These are phyloP conservation scores for Blastobotrys muscicola DNA, from an alignment of 805 yeast species.

Conservation along the genomic window DNA sequence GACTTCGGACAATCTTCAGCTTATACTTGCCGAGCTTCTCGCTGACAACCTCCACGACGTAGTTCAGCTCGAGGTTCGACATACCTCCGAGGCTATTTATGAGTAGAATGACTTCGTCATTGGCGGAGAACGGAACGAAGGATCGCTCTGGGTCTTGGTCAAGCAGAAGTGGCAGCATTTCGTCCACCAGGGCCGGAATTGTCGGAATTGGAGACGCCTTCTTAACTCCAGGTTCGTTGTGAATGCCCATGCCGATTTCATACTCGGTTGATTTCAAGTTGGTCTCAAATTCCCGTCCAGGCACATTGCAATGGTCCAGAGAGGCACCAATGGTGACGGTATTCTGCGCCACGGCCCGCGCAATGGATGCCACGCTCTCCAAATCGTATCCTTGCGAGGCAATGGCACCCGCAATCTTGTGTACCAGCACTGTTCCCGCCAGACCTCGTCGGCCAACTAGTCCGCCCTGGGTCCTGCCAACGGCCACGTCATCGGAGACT, in stretches of 20 bases:
- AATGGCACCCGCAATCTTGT: conserved; percentile 76
- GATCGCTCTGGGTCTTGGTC: conserved; percentile 69
- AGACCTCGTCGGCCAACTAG: conserved; percentile 91
- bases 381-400: conserved; percentile 37
- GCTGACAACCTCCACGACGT: conserved; percentile 54
- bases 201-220: conserved; percentile 59
- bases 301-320: conserved; percentile 81
- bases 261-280: conserved; percentile 51
- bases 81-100: conserved; percentile 88
- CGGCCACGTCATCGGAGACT: conserved; percentile 90
- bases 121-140: conserved; percentile 56
- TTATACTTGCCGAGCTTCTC: conserved; percentile 39
- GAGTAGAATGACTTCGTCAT: conserved; percentile 61
- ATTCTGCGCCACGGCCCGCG: conserved; percentile 49
- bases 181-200: conserved; percentile 47
- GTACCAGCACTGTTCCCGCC: conserved; percentile 84
- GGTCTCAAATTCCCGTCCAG: conserved; percentile 59
- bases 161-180: conserved; percentile 51
- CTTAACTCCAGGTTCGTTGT: conserved; percentile 83
- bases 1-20: conserved; percentile 48
- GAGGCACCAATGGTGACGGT: conserved; percentile 85
- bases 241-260: conserved; percentile 94
- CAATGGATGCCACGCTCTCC: conserved; percentile 46
- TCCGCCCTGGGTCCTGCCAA: conserved; percentile 81
- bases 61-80: conserved; percentile 66